Percentiles rank a stretch among this genome's conserved stretches.
Conservation (phyloP, 805 yeast species). For the Tetrapisispora pingtungensis region DNA sequence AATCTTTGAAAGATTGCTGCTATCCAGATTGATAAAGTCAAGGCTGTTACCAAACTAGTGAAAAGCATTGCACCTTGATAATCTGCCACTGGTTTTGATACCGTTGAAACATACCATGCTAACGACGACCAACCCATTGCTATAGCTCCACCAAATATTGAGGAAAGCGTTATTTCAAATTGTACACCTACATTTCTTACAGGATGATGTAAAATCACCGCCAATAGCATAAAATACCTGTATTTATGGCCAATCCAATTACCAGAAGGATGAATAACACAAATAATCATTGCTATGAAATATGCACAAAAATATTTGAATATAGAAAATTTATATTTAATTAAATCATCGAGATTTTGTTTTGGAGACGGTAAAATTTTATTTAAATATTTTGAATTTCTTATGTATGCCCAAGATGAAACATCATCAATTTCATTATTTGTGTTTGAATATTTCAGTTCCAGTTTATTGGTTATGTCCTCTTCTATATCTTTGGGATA, state of each 20-base stretch:
- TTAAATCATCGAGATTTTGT: background rate
- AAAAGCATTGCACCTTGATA: slow-evolving; percentile 41
- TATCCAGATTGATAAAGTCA: slow-evolving; percentile 34
- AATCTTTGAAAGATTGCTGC: slow-evolving; percentile 33
- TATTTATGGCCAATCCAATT: slow-evolving; percentile 35
- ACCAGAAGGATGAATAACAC: slow-evolving; percentile 31
- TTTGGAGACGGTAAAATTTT: background rate
- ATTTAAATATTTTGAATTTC: background rate
- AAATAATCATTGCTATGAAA: slow-evolving; percentile 31
- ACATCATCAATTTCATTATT: too few relatives aligned
- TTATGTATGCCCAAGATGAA: background rate
- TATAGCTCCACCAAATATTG: slow-evolving; percentile 32
- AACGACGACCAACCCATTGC: slow-evolving; percentile 39
- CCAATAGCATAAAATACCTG: slow-evolving; percentile 34
- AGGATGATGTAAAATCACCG: slow-evolving; percentile 38
- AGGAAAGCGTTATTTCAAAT: slow-evolving; percentile 34
- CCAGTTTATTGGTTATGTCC: background rate
- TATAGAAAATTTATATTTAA: slow-evolving; percentile 1
- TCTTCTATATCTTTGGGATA: slow-evolving; percentile 3
- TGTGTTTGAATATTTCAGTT: background rate
- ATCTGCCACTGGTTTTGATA: slow-evolving; percentile 32
- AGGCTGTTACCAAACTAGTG: slow-evolving; percentile 32
- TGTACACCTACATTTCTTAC: slow-evolving; percentile 39
- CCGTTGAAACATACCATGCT: slow-evolving; percentile 34
- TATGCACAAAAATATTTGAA: slow-evolving; percentile 33